These are phyloP conservation scores for Cytospora mali DNA, from an alignment of 2,329 filamentous ascomycete species.

Conservation along the genomic window DNA sequence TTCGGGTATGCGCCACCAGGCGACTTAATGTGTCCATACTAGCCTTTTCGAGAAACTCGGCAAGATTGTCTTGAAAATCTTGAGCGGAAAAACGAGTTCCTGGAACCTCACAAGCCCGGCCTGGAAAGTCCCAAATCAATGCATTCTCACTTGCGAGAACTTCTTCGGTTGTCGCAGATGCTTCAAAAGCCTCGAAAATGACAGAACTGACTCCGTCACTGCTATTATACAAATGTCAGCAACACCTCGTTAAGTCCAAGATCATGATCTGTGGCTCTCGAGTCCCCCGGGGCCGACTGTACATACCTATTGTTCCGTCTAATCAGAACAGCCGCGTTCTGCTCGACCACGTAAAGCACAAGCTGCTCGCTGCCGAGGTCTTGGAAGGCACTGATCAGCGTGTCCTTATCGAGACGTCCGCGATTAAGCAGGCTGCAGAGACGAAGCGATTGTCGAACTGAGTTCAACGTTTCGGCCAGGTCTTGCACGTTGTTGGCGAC, in stretches of 20 bases:
- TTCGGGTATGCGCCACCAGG: constrained; percentile 53
- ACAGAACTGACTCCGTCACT: not conserved
- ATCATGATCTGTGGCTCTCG: not conserved
- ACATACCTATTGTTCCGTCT: not conserved
- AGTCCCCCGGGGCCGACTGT: too few species aligned
- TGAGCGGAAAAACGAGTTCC: constrained; percentile 31
- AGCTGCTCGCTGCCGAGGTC: not conserved
- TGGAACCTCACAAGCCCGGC: constrained; percentile 50
- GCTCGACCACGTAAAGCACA: constrained; percentile 16
- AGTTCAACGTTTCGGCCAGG: not conserved
- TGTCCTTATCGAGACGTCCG: constrained; percentile 12
- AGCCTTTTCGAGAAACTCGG: constrained; percentile 57
- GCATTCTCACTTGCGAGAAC: constrained; percentile 53
- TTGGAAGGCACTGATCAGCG: constrained; percentile 4
- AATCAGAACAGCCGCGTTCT: constrained; percentile 22
- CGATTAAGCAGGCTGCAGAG: constrained; percentile 14
- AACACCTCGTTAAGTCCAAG: not conserved
- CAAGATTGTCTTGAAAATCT: constrained; percentile 41
- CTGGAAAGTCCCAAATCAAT: constrained; percentile 61
- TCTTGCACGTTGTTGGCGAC: not conserved
- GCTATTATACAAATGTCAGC: not conserved
- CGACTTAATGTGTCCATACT: constrained; percentile 54
- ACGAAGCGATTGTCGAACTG: not conserved
- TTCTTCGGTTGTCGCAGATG: constrained; percentile 52
- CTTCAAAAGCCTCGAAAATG: constrained; percentile 49